phyloP scores from a whole-genome alignment of 2,329 filamentous ascomycete species.

The Arthroderma uncinatum region DNA sequence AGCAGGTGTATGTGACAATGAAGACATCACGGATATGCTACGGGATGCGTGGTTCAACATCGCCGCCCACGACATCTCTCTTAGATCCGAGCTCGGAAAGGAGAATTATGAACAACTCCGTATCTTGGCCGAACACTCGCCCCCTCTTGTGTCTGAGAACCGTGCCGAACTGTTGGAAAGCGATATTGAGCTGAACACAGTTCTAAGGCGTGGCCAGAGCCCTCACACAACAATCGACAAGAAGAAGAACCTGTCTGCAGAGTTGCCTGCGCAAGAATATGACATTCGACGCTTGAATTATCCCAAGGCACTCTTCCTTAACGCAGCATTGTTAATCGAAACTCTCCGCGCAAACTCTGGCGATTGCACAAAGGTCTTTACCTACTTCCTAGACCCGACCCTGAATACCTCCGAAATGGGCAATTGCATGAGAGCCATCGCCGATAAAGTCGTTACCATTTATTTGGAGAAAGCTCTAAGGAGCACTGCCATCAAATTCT shows the following conservation, averaged over 20 bases:
- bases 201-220: conserved; percentile 75
- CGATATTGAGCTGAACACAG: conserved; percentile 91
- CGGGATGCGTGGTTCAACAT: conserved; percentile 98
- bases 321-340: conserved; percentile 81
- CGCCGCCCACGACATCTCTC: conserved; percentile 79
- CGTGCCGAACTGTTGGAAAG: conserved; percentile 84
- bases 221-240: conserved; percentile 62
- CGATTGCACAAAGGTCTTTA: conserved; percentile 78
- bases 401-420: conserved; percentile 52
- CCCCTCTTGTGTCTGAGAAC: conserved; percentile 77
- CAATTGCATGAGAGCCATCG: conserved; percentile 52
- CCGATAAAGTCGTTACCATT: conserved; percentile 59
- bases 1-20: conserved; percentile 29
- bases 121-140: conserved; percentile 74
- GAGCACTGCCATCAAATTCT: conserved; percentile 64
- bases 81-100: conserved; percentile 60
- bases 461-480: conserved; percentile 67
- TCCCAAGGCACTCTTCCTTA: conserved; percentile 81
- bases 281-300: conserved; percentile 79
- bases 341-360: conserved; percentile 75
- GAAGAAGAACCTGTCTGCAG: conserved; percentile 62
- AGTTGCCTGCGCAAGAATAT: conserved; percentile 63
- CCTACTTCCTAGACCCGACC: conserved; percentile 90
- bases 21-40: conserved; percentile 63
- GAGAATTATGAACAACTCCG: conserved; percentile 66